Conservation (phyloP, 1,139 yeast species). For the Suhomyces bribrorum region DNA sequence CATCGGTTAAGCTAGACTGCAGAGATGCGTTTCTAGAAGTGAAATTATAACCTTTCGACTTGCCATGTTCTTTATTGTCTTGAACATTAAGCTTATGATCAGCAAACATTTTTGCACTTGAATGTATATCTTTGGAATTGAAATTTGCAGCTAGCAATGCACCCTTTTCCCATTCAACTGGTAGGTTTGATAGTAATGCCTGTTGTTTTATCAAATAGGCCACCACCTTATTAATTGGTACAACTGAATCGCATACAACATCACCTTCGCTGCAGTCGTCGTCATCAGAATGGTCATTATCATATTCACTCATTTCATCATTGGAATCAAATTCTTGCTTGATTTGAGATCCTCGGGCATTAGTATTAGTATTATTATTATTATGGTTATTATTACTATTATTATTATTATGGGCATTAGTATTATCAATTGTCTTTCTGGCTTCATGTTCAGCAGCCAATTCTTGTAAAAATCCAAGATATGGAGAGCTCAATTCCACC, state of each 20-base stretch:
- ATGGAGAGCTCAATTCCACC: slow-evolving; percentile 37
- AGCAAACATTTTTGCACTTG: slow-evolving; percentile 35
- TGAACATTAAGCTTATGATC: slow-evolving; percentile 25
- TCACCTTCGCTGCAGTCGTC: slow-evolving; percentile 5
- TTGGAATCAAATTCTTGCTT: slow-evolving; percentile 6
- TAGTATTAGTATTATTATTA: not conserved
- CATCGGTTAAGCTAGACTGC: slow-evolving; percentile 13
- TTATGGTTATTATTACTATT: not conserved
- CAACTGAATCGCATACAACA: slow-evolving; percentile 15
- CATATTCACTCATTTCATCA: slow-evolving; percentile 11
- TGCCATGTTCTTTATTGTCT: slow-evolving; percentile 9
- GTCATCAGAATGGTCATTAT: slow-evolving; percentile 10
- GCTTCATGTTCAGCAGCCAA: slow-evolving; percentile 17
- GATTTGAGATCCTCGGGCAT: not conserved
- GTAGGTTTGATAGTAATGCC: slow-evolving; percentile 38
- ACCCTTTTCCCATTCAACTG: slow-evolving; percentile 50
- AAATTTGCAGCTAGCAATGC: slow-evolving; percentile 43
- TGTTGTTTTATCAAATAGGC: slow-evolving; percentile 41
- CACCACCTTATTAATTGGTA: slow-evolving; percentile 55
- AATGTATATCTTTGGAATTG: slow-evolving; percentile 22
- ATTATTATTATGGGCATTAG: not conserved
- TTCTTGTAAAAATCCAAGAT: slow-evolving; percentile 33
- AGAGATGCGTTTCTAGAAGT: slow-evolving; percentile 2
- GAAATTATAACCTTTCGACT: slow-evolving; percentile 3
- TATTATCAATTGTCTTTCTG: not conserved